Evolutionary conservation across 306 rosid species (phyloP).

Genomic region (Castanopsis chinensis): DNA sequence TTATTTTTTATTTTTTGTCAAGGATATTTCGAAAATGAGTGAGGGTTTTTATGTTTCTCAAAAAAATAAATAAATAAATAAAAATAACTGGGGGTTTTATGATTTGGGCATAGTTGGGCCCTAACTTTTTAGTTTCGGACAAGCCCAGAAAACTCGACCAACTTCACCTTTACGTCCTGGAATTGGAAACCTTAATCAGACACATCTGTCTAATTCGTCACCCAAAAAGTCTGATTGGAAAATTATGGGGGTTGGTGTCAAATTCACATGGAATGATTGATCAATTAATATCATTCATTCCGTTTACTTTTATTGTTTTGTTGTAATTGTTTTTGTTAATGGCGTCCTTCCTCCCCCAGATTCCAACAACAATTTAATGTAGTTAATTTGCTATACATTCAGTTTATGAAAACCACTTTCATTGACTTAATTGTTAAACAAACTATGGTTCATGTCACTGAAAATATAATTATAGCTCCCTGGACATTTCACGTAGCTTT

Average conservation of each 20-base stretch:
- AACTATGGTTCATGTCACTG: neutral
- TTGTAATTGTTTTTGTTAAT: neutral
- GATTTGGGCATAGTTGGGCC: too few species aligned
- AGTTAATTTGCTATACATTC: neutral
- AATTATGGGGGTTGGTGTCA: neutral
- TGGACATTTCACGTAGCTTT: neutral
- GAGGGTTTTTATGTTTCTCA: too few species aligned
- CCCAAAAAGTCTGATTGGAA: neutral
- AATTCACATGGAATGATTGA: neutral
- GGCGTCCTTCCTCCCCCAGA: neutral
- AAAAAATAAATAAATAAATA: too few species aligned
- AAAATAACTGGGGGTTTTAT: too few species aligned
- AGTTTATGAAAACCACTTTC: neutral
- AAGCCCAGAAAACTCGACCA: neutral
- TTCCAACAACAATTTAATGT: neutral
- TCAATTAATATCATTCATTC: neutral
- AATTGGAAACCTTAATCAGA: neutral
- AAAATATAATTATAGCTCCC: neutral
- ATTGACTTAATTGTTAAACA: neutral
- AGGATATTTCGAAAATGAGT: too few species aligned
- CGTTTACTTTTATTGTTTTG: neutral
- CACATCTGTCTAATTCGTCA: neutral
- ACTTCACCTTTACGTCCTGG: neutral
- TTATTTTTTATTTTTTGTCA: too few species aligned
- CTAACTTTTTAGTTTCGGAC: too few species aligned